Conservation (phyloP, 345 rosid species). For the Eucalyptus pauciflora region DNA sequence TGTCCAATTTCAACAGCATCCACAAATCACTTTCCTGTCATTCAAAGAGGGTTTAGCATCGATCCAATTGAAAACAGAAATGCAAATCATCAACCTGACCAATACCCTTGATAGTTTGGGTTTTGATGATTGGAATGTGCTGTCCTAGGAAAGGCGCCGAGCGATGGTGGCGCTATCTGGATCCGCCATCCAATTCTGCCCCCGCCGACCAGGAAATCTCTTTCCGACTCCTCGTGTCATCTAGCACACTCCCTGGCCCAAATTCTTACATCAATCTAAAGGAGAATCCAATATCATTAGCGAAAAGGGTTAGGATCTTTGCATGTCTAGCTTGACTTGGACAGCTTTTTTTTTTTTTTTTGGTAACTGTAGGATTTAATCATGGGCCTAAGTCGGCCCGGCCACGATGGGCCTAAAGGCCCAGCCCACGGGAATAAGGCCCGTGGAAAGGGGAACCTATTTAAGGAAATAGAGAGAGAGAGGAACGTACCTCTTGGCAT, state of each 20-base stretch:
- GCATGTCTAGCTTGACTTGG: neutral
- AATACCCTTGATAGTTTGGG: neutral
- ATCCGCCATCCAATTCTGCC: neutral
- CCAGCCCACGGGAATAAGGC: too few relatives aligned
- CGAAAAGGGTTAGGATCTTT: neutral
- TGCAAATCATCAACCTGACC: too few relatives aligned
- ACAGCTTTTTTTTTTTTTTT: too few relatives aligned
- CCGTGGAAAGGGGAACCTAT: too few relatives aligned
- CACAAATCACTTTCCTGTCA: too few relatives aligned
- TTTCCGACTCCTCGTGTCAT: neutral
- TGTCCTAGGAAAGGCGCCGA: neutral
- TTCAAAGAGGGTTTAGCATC: too few relatives aligned
- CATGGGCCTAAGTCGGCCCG: too few relatives aligned
- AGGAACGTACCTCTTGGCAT: too few relatives aligned
- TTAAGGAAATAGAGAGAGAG: too few relatives aligned
- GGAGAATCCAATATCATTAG: neutral
- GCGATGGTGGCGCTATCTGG: neutral
- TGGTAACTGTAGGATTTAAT: too few relatives aligned
- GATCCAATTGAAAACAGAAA: too few relatives aligned
- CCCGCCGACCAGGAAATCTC: neutral
- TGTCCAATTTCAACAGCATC: fast-evolving
- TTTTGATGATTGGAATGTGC: neutral
- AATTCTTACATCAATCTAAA: neutral
- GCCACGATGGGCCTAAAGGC: too few relatives aligned
- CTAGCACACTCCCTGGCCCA: neutral